Evolutionary conservation across 2,329 filamentous ascomycete genomes (phyloP).

Genomic region (Neodidymelliopsis sp.): DNA sequence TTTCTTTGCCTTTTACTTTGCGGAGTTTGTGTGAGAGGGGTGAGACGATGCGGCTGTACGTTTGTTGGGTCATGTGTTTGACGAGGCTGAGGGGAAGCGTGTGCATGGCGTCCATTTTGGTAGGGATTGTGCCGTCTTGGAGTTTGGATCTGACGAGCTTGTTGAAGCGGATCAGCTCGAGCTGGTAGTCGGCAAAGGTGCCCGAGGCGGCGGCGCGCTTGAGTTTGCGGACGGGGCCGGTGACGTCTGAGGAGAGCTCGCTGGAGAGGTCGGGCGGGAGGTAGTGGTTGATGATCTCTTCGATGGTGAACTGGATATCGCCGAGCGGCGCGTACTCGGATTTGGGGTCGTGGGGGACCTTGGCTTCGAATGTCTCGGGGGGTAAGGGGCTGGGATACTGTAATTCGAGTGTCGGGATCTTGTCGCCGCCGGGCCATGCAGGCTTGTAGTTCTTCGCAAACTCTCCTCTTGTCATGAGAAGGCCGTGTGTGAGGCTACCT

Average conservation of each 20-base stretch:
- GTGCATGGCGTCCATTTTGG: slow-evolving; percentile 73
- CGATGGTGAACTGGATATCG: slow-evolving; percentile 70
- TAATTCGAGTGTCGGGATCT: slow-evolving; percentile 66
- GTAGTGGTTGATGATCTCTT: slow-evolving; percentile 73
- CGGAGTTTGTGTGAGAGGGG: slow-evolving; percentile 83
- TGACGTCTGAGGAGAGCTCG: slow-evolving; percentile 73
- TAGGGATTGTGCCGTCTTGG: slow-evolving; percentile 73
- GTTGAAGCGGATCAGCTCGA: slow-evolving; percentile 81
- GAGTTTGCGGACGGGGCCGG: slow-evolving; percentile 78
- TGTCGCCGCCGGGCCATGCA: slow-evolving; percentile 56
- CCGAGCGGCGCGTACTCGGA: slow-evolving; percentile 68
- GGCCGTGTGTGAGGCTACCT: slow-evolving; percentile 49
- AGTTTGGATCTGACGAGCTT: slow-evolving; percentile 69
- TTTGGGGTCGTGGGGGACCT: slow-evolving; percentile 31
- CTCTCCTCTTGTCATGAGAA: slow-evolving; percentile 51
- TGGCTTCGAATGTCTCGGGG: slow-evolving; percentile 63
- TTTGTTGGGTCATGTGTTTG: slow-evolving; percentile 82
- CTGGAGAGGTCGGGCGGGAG: slow-evolving; percentile 73
- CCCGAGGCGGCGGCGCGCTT: slow-evolving; percentile 75
- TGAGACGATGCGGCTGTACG: slow-evolving; percentile 91
- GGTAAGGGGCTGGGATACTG: slow-evolving; percentile 82
- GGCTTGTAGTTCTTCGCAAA: slow-evolving; percentile 58
- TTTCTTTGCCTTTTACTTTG: slow-evolving; percentile 87
- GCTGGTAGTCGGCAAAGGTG: slow-evolving; percentile 72
- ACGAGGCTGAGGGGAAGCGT: slow-evolving; percentile 71